Conservation (phyloP, 2,329 filamentous ascomycete genomes). For the Nothophoma quercina region DNA sequence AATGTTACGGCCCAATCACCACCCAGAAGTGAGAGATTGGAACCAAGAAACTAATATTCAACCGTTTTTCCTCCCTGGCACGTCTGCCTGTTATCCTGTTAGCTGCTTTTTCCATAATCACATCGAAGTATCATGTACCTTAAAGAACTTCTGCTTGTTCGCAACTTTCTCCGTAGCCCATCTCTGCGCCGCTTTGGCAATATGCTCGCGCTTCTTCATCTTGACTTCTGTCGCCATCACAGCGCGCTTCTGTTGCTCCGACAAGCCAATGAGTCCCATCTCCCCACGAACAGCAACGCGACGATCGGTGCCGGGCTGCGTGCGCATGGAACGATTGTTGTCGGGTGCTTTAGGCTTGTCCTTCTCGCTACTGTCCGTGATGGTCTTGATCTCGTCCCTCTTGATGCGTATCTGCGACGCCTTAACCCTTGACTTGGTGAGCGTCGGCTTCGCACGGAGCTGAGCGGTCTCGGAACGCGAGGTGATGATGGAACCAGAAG, state of each 20-base stretch:
- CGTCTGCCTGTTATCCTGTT: too few species aligned
- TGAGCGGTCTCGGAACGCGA: slow-evolving; percentile 20
- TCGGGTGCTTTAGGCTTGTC: not conserved
- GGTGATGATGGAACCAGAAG: slow-evolving; percentile 24
- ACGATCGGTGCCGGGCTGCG: slow-evolving; percentile 5
- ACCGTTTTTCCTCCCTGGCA: too few species aligned
- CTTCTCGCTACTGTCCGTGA: not conserved
- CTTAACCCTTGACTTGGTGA: slow-evolving; percentile 15
- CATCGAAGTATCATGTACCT: too few species aligned
- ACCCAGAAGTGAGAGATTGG: too few species aligned
- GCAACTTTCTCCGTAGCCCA: slow-evolving; percentile 15
- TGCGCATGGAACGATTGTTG: not conserved
- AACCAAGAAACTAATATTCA: too few species aligned
- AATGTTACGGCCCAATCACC: too few species aligned
- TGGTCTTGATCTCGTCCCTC: slow-evolving; percentile 10
- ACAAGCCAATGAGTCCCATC: slow-evolving; percentile 25
- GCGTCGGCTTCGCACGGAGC: slow-evolving; percentile 16
- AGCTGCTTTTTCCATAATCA: too few species aligned
- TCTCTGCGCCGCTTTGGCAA: slow-evolving; percentile 20
- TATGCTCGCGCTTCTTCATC: slow-evolving; percentile 23
- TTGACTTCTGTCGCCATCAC: slow-evolving; percentile 27
- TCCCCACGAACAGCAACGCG: slow-evolving; percentile 28
- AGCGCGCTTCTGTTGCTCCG: slow-evolving; percentile 22
- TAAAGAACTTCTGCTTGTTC: too few species aligned
- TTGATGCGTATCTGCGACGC: slow-evolving; percentile 12